phyloP scores from a whole-genome alignment of 345 rosid species.

The rapeseed (Brassica napus) region DNA sequence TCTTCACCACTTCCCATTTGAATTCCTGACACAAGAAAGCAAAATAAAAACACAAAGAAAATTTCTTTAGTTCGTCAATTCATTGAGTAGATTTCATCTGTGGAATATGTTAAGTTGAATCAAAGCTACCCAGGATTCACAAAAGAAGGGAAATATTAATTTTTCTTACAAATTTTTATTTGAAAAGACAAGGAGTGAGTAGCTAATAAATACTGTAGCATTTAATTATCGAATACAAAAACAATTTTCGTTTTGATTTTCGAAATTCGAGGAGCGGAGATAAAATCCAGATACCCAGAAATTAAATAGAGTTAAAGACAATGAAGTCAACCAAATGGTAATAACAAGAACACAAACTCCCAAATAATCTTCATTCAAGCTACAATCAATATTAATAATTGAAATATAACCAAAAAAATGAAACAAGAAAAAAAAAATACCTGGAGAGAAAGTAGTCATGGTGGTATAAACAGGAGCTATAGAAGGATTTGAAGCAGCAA shows the following conservation, averaged over 20 bases:
- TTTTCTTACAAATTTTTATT: neutral
- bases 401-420: neutral
- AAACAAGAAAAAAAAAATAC: constrained; percentile 32
- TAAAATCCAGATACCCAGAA: constrained; percentile 11
- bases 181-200: constrained; percentile 15
- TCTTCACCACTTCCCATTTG: constrained; percentile 44
- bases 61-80: neutral
- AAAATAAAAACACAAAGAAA: neutral
- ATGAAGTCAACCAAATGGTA: constrained; percentile 25
- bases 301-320: neutral
- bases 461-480: constrained; percentile 48
- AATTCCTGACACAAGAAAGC: constrained; percentile 45
- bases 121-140: neutral
- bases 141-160: neutral
- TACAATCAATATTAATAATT: neutral
- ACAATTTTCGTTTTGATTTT: constrained; percentile 1
- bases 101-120: neutral
- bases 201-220: constrained; percentile 26
- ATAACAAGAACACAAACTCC: neutral
- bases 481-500: constrained; percentile 33
- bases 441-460: constrained; percentile 63
- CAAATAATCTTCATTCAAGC: neutral
- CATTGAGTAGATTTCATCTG: neutral
- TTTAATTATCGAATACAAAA: constrained; percentile 4
- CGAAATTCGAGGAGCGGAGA: constrained; percentile 25